Evolutionary conservation across 192 early-diverging fungal species (phyloP).

Genomic region (Mortierella antarctica): DNA sequence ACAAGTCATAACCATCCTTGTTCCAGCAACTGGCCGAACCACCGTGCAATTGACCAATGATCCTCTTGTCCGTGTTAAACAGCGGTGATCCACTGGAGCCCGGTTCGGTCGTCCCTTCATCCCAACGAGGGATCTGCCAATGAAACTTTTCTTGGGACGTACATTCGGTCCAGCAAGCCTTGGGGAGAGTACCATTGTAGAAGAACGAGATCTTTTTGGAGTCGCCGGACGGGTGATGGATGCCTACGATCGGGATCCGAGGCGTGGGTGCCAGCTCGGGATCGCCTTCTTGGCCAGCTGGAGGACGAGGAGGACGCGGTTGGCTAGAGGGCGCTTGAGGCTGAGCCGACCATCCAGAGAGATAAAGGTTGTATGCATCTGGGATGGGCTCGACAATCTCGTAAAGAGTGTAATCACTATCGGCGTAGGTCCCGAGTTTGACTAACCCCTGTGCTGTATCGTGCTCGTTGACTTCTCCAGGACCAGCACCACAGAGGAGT

Average conservation of each 20-base stretch:
- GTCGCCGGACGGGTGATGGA: conserved; percentile 61
- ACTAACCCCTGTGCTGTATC: conserved; percentile 57
- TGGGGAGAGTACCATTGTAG: conserved; percentile 47
- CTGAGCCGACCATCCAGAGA: conserved; percentile 56
- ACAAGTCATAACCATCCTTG: conserved; percentile 57
- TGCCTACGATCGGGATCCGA: conserved; percentile 47
- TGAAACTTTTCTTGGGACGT: conserved; percentile 26
- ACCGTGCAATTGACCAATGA: conserved; percentile 60
- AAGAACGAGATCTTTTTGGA: conserved; percentile 59
- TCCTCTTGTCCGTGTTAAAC: conserved; percentile 56
- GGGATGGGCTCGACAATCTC: conserved; percentile 59
- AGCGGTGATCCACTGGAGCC: conserved; percentile 58
- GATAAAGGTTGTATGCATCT: conserved; percentile 52
- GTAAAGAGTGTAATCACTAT: conserved; percentile 52
- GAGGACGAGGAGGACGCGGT: background rate
- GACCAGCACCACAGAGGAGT: conserved; percentile 23
- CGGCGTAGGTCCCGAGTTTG: conserved; percentile 30
- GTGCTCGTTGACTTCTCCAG: conserved; percentile 41
- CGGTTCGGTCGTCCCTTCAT: conserved; percentile 56
- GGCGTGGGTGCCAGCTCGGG: background rate
- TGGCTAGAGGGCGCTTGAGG: conserved; percentile 18
- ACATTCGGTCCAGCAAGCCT: conserved; percentile 57
- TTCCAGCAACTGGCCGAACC: conserved; percentile 57
- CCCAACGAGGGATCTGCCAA: conserved; percentile 58
- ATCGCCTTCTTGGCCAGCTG: background rate